Conservation (phyloP, 2,329 filamentous ascomycete species). For the Tolypocladium cylindrosporum region DNA sequence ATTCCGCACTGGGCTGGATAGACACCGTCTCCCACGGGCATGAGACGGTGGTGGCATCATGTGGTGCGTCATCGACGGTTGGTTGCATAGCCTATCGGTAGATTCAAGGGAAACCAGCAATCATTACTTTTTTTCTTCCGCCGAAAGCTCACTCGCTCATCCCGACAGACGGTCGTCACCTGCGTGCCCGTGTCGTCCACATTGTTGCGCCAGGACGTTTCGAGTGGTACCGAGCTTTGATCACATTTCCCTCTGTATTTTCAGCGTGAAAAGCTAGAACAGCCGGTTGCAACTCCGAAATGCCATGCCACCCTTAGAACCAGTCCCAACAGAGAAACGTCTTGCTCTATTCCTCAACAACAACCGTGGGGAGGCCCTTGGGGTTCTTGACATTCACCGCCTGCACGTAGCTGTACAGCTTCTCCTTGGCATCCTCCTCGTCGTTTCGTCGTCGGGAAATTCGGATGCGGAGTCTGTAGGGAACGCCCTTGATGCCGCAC, state of each 20-base stretch:
- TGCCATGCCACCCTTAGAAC: constrained; percentile 33
- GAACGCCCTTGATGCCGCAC: constrained; percentile 95
- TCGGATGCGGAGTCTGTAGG: constrained; percentile 93
- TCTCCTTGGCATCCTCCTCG: constrained; percentile 99
- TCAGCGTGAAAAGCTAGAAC: constrained; percentile 33
- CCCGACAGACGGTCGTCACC: not conserved
- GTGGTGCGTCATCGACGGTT: constrained; percentile 1
- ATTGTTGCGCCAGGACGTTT: not conserved
- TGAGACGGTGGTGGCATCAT: constrained; percentile 1
- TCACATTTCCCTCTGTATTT: constrained; percentile 26
- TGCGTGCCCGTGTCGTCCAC: not conserved
- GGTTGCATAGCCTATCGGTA: constrained; percentile 4
- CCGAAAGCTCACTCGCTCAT: not conserved
- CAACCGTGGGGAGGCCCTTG: constrained; percentile 90
- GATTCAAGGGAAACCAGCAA: not conserved
- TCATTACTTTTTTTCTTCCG: not conserved
- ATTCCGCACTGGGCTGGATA: constrained; percentile 5
- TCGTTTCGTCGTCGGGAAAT: constrained; percentile 99
- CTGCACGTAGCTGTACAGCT: constrained; percentile 99
- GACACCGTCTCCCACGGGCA: constrained; percentile 1
- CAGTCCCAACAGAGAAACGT: constrained; percentile 27
- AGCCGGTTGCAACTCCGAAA: constrained; percentile 35
- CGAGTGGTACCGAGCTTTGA: constrained; percentile 15
- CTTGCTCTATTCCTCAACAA: constrained; percentile 63
- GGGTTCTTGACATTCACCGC: constrained; percentile 99